phyloP scores from a whole-genome alignment of 2,329 filamentous ascomycete genomes.

The Penicillium sp. region DNA sequence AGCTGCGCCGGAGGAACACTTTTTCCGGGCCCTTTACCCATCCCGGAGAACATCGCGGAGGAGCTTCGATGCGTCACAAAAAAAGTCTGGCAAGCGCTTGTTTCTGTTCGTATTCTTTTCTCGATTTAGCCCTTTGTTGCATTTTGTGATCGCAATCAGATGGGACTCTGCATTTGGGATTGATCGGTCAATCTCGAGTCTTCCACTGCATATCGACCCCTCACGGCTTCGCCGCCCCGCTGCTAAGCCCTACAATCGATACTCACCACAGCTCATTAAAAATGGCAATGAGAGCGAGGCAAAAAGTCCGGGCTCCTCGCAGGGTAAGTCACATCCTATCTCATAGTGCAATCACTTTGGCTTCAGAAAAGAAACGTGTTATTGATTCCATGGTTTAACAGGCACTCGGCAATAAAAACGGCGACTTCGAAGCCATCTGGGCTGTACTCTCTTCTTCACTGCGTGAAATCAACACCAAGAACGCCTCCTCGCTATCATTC shows the following conservation, averaged over 20 bases:
- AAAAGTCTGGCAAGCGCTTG: not conserved
- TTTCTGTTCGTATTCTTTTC: not conserved
- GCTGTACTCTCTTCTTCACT: slow-evolving; percentile 70
- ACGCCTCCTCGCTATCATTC: slow-evolving; percentile 85
- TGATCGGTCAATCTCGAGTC: slow-evolving; percentile 11
- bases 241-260: not conserved
- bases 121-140: not conserved
- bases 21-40: slow-evolving; percentile 23
- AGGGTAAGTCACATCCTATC: slow-evolving; percentile 52
- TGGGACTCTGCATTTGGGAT: slow-evolving; percentile 4
- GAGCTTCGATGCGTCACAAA: not conserved
- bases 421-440: slow-evolving; percentile 88
- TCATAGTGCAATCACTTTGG: not conserved
- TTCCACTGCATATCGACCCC: not conserved
- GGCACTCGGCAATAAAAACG: slow-evolving; percentile 54
- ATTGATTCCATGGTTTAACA: slow-evolving; percentile 25
- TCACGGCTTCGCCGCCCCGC: slow-evolving; percentile 8
- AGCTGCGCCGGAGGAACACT: slow-evolving; percentile 22
- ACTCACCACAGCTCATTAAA: slow-evolving; percentile 15
- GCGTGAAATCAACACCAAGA: slow-evolving; percentile 84
- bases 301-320: slow-evolving; percentile 64
- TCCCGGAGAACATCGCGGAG: slow-evolving; percentile 18
- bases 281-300: slow-evolving; percentile 54
- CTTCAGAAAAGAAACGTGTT: not conserved
- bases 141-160: not conserved